These are phyloP conservation scores for Leonotis leonurus DNA, from an alignment of 257 asterid species.

Conservation along the genomic window DNA sequence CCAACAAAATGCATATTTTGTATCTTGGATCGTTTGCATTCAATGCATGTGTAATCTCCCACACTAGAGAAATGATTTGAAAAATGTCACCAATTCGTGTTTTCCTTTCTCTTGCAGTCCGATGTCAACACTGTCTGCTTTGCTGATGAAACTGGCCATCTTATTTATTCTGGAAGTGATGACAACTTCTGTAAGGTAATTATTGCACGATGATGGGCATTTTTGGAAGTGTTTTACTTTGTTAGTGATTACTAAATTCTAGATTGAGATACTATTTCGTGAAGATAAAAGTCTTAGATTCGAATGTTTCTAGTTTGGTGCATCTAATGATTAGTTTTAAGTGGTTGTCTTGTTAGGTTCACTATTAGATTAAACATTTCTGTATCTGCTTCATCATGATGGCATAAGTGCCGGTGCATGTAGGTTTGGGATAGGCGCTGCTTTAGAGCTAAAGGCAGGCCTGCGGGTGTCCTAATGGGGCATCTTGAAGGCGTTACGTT, in stretches of 20 bases:
- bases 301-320: no score
- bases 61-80: background rate
- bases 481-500: conserved; percentile 84
- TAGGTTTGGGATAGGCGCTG: conserved; percentile 97
- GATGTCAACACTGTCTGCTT: conserved; percentile 91
- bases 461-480: conserved; percentile 74
- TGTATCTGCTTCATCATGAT: background rate
- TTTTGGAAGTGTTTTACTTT: background rate
- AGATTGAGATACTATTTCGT: background rate
- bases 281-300: background rate
- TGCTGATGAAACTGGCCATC: conserved; percentile 89
- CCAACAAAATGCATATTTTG: background rate
- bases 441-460: conserved; percentile 51
- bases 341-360: background rate
- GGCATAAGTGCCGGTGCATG: background rate
- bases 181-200: conserved; percentile 81
- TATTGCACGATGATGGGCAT: background rate
- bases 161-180: conserved; percentile 86
- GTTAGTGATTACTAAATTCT: background rate
- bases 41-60: background rate
- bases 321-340: no score
- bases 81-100: background rate
- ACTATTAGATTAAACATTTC: background rate
- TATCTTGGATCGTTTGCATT: background rate
- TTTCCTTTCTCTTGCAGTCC: conserved; percentile 43